Base-by-base conservation (phyloP, 257 asterid species). In the Gentiana dahurica region DNA sequence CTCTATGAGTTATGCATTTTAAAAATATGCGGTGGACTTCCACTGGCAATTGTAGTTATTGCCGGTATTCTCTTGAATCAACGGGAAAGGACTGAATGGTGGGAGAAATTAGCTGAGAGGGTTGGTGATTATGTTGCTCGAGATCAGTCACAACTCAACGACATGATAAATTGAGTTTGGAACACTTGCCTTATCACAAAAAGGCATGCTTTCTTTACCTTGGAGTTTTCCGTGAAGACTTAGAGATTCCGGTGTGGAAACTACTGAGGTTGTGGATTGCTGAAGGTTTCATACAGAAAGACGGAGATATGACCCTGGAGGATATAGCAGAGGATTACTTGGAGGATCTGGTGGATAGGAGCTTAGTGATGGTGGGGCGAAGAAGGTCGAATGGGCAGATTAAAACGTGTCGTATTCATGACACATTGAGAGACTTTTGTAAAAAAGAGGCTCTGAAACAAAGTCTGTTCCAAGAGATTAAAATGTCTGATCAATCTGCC, bases 31-130 rank as follows among this genome's bases (percentile, higher is more conserved):
- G 60, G 35, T 4, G 60, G 67, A 24, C 6, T 62, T n/a, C 67
- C 67, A 3, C 43, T 62, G 53, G 52, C 62, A 1, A n/a, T 74
- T 10, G 68, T 70, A 35, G 68, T 70, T 5, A 62, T 74, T 24
- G 80, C 76, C 3, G 76, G 80, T 12, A 59, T 54, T n/a, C 65
- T 74, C 2, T 13, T 46, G 32, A 39, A 36, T 43, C 15, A 65
- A 4, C 57, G 43, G 5, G 1, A 34, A 1, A 15, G 35, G 2
- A 13, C 11, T n/a, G 33, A 51, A 1, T 51, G 63, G 66, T 73
- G 79, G 79, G 46, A 35, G 38, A 33, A 50, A 33, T 70, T 73
- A 4, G 65, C 66, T 6, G 38, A 10, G 32, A 54, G 35, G 4
- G 69, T 63, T 32, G 34, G 47, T 37, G 64, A 44, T 50, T 61